Conservation (phyloP, 2,329 filamentous ascomycete genomes). For the Clathrospora elynae region DNA sequence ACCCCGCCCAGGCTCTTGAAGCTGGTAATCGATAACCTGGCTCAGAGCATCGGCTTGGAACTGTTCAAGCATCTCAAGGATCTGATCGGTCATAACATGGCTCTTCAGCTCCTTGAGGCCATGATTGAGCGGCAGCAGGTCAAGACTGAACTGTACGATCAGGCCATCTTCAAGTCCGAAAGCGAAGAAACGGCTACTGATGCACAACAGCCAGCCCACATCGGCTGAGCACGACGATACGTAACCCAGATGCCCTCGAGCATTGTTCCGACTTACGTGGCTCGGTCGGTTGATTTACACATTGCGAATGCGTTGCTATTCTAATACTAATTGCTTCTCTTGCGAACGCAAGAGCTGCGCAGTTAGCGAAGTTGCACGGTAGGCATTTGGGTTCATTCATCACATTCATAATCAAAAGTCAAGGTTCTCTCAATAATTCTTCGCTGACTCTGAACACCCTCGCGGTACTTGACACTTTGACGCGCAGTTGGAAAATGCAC, state of each 20-base stretch:
- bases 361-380: background rate
- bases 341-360: too few species aligned
- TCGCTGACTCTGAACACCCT: background rate
- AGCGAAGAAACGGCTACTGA: background rate
- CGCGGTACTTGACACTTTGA: background rate
- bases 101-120: constrained; percentile 7
- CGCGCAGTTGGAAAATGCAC: background rate
- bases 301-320: too few species aligned
- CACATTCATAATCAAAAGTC: constrained; percentile 1
- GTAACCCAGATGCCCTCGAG: background rate
- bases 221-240: background rate
- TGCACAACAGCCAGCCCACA: background rate
- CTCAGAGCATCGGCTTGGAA: constrained; percentile 12
- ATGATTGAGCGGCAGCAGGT: constrained; percentile 14
- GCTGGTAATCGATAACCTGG: constrained; percentile 23
- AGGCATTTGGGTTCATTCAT: background rate
- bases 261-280: too few species aligned
- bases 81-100: constrained; percentile 3
- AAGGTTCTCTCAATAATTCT: background rate
- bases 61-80: constrained; percentile 13
- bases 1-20: constrained; percentile 18
- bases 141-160: background rate
- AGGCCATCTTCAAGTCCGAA: constrained; percentile 10
- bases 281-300: too few species aligned
- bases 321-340: too few species aligned